A percentile compares a stretch with the other conserved stretches of the same genome.
These are phyloP conservation scores for Pseudopyricularia cyperi DNA, from an alignment of 2,329 filamentous ascomycete genomes.

Conservation along the genomic window DNA sequence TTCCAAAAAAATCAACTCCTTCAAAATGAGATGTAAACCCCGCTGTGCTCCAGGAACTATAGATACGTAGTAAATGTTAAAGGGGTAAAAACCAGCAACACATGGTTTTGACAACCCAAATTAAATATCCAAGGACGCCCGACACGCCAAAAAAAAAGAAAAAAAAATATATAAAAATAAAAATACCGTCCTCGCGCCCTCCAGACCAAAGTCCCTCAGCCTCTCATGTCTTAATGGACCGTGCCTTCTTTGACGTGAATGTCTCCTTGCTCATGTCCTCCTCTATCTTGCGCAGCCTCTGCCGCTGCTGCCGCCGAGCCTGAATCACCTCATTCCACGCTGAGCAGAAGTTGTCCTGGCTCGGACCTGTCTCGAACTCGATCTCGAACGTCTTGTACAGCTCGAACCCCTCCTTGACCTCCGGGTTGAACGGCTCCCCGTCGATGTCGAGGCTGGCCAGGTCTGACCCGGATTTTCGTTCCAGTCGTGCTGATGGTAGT, in stretches of 20 bases:
- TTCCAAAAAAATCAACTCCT: no score
- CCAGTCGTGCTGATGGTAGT: conserved; percentile 8
- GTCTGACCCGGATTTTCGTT: conserved; percentile 9
- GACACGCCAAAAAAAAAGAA: background rate
- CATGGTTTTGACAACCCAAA: background rate
- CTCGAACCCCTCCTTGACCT: conserved; percentile 12
- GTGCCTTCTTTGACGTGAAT: conserved; percentile 12
- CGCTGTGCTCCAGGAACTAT: no score
- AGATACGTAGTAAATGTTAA: no score
- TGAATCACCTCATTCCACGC: conserved; percentile 17
- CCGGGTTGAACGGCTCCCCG: conserved; percentile 11
- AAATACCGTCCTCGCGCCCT: background rate
- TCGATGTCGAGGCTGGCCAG: conserved; percentile 13
- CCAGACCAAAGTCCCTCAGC: background rate
- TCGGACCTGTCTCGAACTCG: conserved; percentile 17
- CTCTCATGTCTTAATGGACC: conserved; percentile 8
- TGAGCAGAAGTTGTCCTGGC: conserved; percentile 14
- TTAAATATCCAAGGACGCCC: background rate
- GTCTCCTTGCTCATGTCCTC: conserved; percentile 14
- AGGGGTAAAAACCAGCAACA: no score
- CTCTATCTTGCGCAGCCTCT: conserved; percentile 10
- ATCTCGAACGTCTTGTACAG: conserved; percentile 17
- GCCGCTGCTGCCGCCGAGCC: conserved; percentile 11
- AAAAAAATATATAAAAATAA: background rate
- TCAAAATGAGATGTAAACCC: no score